These are phyloP conservation scores for Phytophthora tentaculata DNA, from an alignment of 352 stramenopile species.

Conservation along the genomic window DNA sequence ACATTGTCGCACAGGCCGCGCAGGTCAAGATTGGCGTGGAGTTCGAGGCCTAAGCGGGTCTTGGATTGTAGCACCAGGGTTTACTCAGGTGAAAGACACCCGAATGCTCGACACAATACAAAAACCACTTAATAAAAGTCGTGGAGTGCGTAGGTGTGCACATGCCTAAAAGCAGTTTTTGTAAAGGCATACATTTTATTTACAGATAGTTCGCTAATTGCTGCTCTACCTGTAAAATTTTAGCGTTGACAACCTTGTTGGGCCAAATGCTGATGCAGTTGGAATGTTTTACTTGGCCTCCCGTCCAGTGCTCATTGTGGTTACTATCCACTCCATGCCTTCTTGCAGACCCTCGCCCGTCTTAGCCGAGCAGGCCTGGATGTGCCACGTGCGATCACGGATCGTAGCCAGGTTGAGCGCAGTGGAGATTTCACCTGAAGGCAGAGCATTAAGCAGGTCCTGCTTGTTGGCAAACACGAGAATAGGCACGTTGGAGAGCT, in stretches of 20 bases:
- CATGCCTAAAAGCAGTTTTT: conserved; percentile 16
- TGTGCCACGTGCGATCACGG: conserved; percentile 91
- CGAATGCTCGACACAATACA: conserved; percentile 35
- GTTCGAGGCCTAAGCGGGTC: conserved; percentile 65
- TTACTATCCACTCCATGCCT: conserved; percentile 90
- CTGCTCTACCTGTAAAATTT: conserved; percentile 24
- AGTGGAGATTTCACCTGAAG: conserved; percentile 91
- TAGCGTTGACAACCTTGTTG: too few relatives aligned
- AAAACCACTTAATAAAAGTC: conserved; percentile 39
- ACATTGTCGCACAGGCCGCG: conserved; percentile 81
- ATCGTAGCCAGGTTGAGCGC: conserved; percentile 90
- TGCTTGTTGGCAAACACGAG: conserved; percentile 98
- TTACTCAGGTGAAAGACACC: conserved; percentile 34
- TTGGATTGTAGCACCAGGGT: conserved; percentile 25
- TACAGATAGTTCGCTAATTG: conserved; percentile 17
- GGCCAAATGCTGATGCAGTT: too few relatives aligned
- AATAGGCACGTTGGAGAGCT: conserved; percentile 92
- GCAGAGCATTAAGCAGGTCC: conserved; percentile 93
- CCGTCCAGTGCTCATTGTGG: conserved; percentile 71
- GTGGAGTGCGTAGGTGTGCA: conserved; percentile 31
- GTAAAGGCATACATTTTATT: conserved; percentile 24
- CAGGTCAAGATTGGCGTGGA: conserved; percentile 75
- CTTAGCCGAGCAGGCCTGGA: conserved; percentile 92
- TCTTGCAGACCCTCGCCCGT: conserved; percentile 90
- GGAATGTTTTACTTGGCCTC: conserved; percentile 71